Evolutionary conservation across 768 basidiomycete species (phyloP).

Genomic region (Pholiota microspora): DNA sequence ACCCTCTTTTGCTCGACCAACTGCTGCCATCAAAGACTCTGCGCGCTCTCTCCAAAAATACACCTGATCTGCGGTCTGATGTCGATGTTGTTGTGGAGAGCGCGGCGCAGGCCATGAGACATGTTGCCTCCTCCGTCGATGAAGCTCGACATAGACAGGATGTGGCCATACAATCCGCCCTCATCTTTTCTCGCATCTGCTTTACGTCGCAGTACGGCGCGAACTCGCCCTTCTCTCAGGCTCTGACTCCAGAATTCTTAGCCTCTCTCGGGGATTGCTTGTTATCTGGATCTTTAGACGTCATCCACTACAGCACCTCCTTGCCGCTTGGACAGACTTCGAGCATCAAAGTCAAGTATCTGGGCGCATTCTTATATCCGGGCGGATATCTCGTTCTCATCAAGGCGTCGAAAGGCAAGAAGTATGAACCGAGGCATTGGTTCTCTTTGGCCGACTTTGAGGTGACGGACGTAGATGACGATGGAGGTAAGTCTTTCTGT

Average conservation of each 20-base stretch:
- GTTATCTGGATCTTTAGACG: slow-evolving; percentile 85
- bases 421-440: slow-evolving; percentile 89
- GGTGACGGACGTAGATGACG: slow-evolving; percentile 62
- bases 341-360: slow-evolving; percentile 77
- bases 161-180: slow-evolving; percentile 58
- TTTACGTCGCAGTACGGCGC: slow-evolving; percentile 30
- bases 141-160: slow-evolving; percentile 74
- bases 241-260: slow-evolving; percentile 55
- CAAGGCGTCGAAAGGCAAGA: slow-evolving; percentile 77
- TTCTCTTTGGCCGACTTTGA: slow-evolving; percentile 76
- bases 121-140: slow-evolving; percentile 75
- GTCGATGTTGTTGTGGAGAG: slow-evolving; percentile 45
- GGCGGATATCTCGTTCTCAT: slow-evolving; percentile 85
- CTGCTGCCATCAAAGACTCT: slow-evolving; percentile 41
- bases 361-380: slow-evolving; percentile 86
- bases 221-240: slow-evolving; percentile 30
- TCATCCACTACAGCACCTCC: slow-evolving; percentile 65
- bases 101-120: slow-evolving; percentile 70
- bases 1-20: slow-evolving; percentile 85
- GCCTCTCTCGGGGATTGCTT: slow-evolving; percentile 75
- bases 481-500: slow-evolving; percentile 60
- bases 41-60: slow-evolving; percentile 20
- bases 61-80: slow-evolving; percentile 25
- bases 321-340: slow-evolving; percentile 41
- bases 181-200: slow-evolving; percentile 67